Evolutionary conservation across 495 filamentous ascomycete species (phyloP), one percentile per base, ranked within the genome.

Genomic region (Talaromyces nanjingensis): DNA sequence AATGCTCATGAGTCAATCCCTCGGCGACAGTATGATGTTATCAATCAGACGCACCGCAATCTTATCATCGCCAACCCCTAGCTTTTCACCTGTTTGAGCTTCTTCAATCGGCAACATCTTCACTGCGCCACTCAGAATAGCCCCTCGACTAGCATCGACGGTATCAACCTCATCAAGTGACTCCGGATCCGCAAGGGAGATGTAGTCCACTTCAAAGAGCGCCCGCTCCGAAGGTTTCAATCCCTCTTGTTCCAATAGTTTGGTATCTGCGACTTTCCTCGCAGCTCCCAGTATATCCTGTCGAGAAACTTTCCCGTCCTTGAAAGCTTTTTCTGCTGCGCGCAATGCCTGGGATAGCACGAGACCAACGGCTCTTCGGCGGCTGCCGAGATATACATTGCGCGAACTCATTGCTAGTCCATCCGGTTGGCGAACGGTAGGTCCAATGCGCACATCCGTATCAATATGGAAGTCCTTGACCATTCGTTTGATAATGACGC

Each of bases 371-470:
- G 74, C 71, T 27, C 94, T 81, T 69, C 94, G 80, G 47, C 91
- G 80, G 47, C 79, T 72, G 1, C 94, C 96, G 2, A 99, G 81
- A 73, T 97, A 98, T 29, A 96, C 90, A 74, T 99, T 99, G 61
- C 94, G 81, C 14, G 89, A 93, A 72, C 93, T 97, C 83, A 96
- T 79, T n/a, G 94, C 94, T 66, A 99, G 75, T 6, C 96, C 94
- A 74, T 94, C 91, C 1, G 72, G 57, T 64, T 96, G 92, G n/a
- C 94, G 80, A 45, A 83, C 73, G 2, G 94, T 98, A 4, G 82
- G 72, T 2, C 88, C 86, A 39, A 98, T 79, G 5, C 86, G 78
- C 1, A 98, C 85, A 53, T 91, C 83, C 2, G 84, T 89, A 24
- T 88, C 83, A n/a, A 98, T 69, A 71, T 89, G 87, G 66, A 99